These are phyloP conservation scores for Chloranthus sessilifolius DNA, from an alignment of 164 flowering plant genomes.

Conservation along the genomic window DNA sequence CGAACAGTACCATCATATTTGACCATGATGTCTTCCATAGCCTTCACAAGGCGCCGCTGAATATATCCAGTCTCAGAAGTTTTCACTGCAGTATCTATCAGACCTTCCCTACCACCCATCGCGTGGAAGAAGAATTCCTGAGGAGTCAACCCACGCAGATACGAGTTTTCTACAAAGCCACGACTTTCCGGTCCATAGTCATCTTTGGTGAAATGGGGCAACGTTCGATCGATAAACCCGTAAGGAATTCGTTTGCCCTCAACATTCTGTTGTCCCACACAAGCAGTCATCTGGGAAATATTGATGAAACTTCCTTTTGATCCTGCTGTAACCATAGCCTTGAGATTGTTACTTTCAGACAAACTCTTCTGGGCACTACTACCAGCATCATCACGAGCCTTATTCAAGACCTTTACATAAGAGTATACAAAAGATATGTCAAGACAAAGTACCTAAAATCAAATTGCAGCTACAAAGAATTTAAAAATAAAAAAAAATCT, in stretches of 20 bases:
- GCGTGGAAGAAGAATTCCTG: slow-evolving; percentile 99
- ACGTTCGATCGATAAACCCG: slow-evolving; percentile 81
- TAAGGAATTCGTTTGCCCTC: slow-evolving; percentile 98
- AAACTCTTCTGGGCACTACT: slow-evolving; percentile 98
- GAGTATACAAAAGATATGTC: not conserved
- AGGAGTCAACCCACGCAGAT: slow-evolving; percentile 90
- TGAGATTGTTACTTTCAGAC: slow-evolving; percentile 94
- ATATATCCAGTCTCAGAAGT: slow-evolving; percentile 99
- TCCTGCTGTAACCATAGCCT: slow-evolving; percentile 99
- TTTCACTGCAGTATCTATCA: slow-evolving; percentile 97
- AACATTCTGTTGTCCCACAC: slow-evolving; percentile 99
- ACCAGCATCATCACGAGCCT: slow-evolving; percentile 99
- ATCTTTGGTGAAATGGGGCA: slow-evolving; percentile 96
- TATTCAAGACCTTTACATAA: slow-evolving; percentile 87
- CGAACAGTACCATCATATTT: slow-evolving; percentile 99
- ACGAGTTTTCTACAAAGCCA: slow-evolving; percentile 98
- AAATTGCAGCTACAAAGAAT: not conserved
- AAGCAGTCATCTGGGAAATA: slow-evolving; percentile 99
- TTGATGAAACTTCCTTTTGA: slow-evolving; percentile 99
- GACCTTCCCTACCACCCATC: slow-evolving; percentile 99
- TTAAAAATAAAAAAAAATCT: not conserved
- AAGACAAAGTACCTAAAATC: not conserved
- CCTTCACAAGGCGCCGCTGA: slow-evolving; percentile 94
- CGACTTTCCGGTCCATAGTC: slow-evolving; percentile 99
- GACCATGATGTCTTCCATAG: slow-evolving; percentile 99